Conservation (phyloP, 345 rosid species). For the Populus tremula region DNA sequence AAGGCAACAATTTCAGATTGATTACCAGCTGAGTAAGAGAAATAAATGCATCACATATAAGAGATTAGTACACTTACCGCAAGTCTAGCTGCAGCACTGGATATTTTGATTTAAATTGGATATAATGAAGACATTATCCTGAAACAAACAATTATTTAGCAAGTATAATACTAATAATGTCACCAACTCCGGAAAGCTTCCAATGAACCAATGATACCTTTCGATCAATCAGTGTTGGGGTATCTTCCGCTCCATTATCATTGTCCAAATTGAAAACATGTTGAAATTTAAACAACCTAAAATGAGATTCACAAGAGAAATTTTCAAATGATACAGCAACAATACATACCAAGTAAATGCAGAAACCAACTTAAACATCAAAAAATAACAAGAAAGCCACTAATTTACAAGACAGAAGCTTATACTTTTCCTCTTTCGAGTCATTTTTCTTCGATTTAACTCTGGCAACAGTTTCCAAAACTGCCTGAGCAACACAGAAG, state of each 20-base stretch:
- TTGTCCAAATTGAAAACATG: slow-evolving; percentile 80
- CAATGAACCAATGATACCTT: slow-evolving; percentile 44
- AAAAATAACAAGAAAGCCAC: slow-evolving; percentile 2
- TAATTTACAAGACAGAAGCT: slow-evolving; percentile 17
- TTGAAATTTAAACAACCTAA: slow-evolving; percentile 80
- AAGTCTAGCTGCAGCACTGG: slow-evolving; percentile 90
- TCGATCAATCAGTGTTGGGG: slow-evolving; percentile 84
- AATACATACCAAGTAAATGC: neutral
- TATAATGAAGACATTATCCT: slow-evolving; percentile 96
- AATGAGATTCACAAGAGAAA: slow-evolving; percentile 21
- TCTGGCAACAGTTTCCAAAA: slow-evolving; percentile 87
- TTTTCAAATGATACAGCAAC: neutral
- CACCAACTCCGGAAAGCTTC: slow-evolving; percentile 9
- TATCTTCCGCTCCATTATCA: slow-evolving; percentile 83
- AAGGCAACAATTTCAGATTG: slow-evolving; percentile 12
- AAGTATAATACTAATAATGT: slow-evolving; percentile 1
- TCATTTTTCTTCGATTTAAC: slow-evolving; percentile 83
- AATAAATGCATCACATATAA: neutral
- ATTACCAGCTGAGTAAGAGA: slow-evolving; percentile 9
- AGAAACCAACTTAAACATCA: neutral
- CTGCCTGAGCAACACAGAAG: slow-evolving; percentile 53
- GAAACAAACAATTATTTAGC: slow-evolving; percentile 15
- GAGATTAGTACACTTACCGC: slow-evolving; percentile 41
- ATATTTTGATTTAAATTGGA: slow-evolving; percentile 94
- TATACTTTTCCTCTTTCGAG: slow-evolving; percentile 85